Evolutionary conservation across 2,329 filamentous ascomycete species (phyloP), one percentile per base, ranked within the genome.

Genomic region (Phoma sp.): DNA sequence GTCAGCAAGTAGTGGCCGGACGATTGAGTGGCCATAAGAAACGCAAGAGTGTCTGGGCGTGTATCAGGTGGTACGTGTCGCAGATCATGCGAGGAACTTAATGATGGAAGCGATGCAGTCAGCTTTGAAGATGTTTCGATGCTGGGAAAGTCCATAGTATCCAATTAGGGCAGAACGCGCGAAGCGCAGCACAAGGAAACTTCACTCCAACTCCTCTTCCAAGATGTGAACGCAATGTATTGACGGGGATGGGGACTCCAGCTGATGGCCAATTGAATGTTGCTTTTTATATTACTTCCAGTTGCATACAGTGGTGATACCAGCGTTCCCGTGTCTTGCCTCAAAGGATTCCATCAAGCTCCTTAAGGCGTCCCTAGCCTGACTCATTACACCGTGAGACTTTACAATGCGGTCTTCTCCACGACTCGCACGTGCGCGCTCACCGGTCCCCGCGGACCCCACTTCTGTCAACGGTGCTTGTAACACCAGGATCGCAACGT

Each of bases 1-100:
- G 69, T 72, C 69, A 74, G 64, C 69, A 68, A 61, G 61, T 72
- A 72, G 69, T 55, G 61, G 55, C 57, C 53, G 52, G 50, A 48
- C 47, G 48, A 49, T 51, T 41, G 57, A 49, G 53, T 41, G 57
- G 48, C 49, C 57, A 56, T 60, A 46, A 36, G 35, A 46, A 55
- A 8, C 18, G 46, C n/a, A 24, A 47, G 33, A 33, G 9, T 48
- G 57, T 64, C 55, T 47, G 41, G 46, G 56, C 50, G 45, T 33
- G 50, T 52, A 60, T 61, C 52, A 61, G 45, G 51, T 65, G 59
- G 52, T 47, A 60, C 47, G 52, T 33, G 22, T 38, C 18, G 41
- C 52, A 38, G 51, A 59, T 58, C 47, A 48, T 55, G 53, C 51
- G 6, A 38, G 52, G 36, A 41, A 52, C 54, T 50, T 52, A 52